Base-by-base conservation (phyloP, 164 flowering plant species). In the Magnolia changhungtana region DNA sequence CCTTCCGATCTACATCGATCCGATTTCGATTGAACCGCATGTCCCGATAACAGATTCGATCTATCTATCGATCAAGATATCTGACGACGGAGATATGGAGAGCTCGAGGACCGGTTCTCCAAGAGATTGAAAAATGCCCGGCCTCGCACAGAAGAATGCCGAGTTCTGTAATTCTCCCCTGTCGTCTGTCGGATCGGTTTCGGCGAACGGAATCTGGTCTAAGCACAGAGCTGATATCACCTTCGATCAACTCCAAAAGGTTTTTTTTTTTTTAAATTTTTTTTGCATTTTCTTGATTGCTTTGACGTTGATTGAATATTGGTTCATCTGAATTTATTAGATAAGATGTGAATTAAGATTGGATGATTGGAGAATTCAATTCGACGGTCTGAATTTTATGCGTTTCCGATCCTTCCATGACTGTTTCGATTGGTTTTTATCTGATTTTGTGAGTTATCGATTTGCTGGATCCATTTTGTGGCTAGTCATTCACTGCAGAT, bases 221-320 rank as follows among this genome's bases (percentile, higher is more conserved):
- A 90, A 88, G 80, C 89, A 89, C 67, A 82, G 88, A 19, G 92
- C 85, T 64, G 92, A 87, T 75, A 81, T 96, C 76, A 82, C 89
- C 86, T 88, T 82, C 79, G 89, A 90, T 86, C 96, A 90, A 86
- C 96, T 96, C 75, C 94, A 92, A 85, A 94, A 96, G 97, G 99
- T 96, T 20, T 37, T 37, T 37, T 37, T 37, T 37, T 37, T 37
- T 5, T 3, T 37, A 37, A 8, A 8, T 65, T 23, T 65, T 14
- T 14, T 23, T 65, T 64, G 8, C 23, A 27, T 1, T 61, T 16
- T 20, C 23, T 65, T 20, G 67, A 65, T 65, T 63, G 21, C 8
- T 18, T 63, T n/a, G 19, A 11, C 21, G 31, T 65, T 65, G 68
- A 20, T 65, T 65, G 19, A 21, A 7, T 7, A 1, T 13, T 31